Evolutionary conservation across 331 rosid genomes (phyloP), one percentile per base, ranked within the genome.

Genomic region (Quercus lobata): DNA sequence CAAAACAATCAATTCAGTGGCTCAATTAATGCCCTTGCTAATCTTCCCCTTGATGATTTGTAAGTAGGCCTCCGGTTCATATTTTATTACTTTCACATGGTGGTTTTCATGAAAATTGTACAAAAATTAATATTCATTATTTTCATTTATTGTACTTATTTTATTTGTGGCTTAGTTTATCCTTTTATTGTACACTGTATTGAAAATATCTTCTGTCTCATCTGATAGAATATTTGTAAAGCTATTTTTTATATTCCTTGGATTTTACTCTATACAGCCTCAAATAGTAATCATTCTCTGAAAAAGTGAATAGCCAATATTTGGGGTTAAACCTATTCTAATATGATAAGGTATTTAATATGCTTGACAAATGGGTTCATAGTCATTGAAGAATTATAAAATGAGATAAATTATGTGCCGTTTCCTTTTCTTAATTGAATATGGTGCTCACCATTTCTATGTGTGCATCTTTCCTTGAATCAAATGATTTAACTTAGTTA

Each of bases 1-100:
- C 84, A 92, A 84, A 84, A 92, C 56, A 94, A 94, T 86, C 74
- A 91, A 81, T 83, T 92, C 49, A 73, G 93, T n/a, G 98, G 98
- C 82, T 75, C 94, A 57, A 79, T 94, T 72, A 88, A 89, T 75
- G 86, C 90, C 79, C 92, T 94, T 85, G 83, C 89, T 19, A 32
- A 66, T 63, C 96, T 91, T 80, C 92, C 95, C 76, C 94, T 92
- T 65, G 80, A 90, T 4, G 94, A 91, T 19, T 76, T 94, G 98
- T 92, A 85, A 84, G 98, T 83, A 82, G 66, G 37, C 41, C 53
- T 68, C 10, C 27, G 4, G 4, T 52, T 7, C 15, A 34, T 27
- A 9, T 46, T 72, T 53, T 56, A 17, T 37, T 37, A 17, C 71
- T 22, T 30, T 14, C 2, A n/a, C 49, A n/a, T n/a, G 44, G 8